Percentiles rank a stretch among this genome's conserved stretches.
phyloP scores from a whole-genome alignment of 768 basidiomycete species.

The Leccinum fibrillosum region DNA sequence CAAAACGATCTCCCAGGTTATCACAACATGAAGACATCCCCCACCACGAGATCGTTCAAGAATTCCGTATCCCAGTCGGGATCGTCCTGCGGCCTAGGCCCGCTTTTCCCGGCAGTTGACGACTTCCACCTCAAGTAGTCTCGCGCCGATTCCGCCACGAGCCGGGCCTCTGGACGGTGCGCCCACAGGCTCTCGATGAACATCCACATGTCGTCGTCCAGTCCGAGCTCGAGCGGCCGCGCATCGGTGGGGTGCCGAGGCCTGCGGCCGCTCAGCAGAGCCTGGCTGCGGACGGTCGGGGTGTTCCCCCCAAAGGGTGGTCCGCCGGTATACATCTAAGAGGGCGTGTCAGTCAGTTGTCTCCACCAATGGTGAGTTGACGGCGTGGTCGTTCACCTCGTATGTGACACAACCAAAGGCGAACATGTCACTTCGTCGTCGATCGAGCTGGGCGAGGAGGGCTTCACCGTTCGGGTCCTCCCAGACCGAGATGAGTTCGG shows the following conservation, averaged over 20 bases:
- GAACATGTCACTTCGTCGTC: conserved; percentile 34
- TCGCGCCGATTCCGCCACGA: conserved; percentile 21
- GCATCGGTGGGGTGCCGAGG: conserved; percentile 18
- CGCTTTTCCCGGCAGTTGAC: not conserved
- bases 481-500: conserved; percentile 20
- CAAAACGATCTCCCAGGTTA: not conserved
- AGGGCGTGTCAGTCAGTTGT: not conserved
- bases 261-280: conserved; percentile 10
- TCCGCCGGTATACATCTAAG: conserved; percentile 27
- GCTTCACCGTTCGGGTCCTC: conserved; percentile 8
- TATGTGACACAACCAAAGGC: conserved; percentile 33
- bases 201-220: conserved; percentile 32
- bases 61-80: conserved; percentile 26
- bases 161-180: conserved; percentile 25
- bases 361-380: not conserved
- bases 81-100: conserved; percentile 9
- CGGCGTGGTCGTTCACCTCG: conserved; percentile 23
- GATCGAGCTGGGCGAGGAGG: conserved; percentile 16
- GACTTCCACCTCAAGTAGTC: conserved; percentile 21
- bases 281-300: conserved; percentile 16
- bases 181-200: conserved; percentile 30
- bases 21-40: conserved; percentile 15
- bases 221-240: conserved; percentile 13
- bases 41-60: conserved; percentile 10
- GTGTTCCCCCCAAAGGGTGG: conserved; percentile 24